These are phyloP conservation scores for Polychaeton citri DNA, from an alignment of 2,329 filamentous ascomycete species.

Conservation along the genomic window DNA sequence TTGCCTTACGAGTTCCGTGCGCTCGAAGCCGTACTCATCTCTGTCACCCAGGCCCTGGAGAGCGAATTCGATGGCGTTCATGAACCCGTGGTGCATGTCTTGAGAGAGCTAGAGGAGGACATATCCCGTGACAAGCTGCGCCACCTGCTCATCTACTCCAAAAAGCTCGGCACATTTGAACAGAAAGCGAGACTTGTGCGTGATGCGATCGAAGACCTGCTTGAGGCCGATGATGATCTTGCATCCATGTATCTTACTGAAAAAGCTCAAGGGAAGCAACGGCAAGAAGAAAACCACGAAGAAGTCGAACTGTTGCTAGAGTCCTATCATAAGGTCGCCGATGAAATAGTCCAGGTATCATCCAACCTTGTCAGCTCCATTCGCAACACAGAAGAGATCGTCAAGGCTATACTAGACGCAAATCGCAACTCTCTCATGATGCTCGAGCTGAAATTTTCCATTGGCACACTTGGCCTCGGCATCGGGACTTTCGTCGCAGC, in stretches of 20 bases:
- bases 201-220: conserved; percentile 85
- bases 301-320: conserved; percentile 95
- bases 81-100: conserved; percentile 77
- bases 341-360: conserved; percentile 93
- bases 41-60: conserved; percentile 81
- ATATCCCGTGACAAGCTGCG: conserved; percentile 91
- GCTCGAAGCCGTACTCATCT: conserved; percentile 86
- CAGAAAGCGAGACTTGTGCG: conserved; percentile 90
- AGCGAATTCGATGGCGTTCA: conserved; percentile 89
- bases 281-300: conserved; percentile 77
- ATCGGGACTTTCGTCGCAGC: conserved; percentile 91
- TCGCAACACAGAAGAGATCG: conserved; percentile 94
- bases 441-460: conserved; percentile 88
- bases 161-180: conserved; percentile 92
- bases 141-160: conserved; percentile 82
- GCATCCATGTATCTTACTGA: conserved; percentile 92
- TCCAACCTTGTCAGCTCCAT: conserved; percentile 89
- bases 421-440: conserved; percentile 98
- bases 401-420: conserved; percentile 91
- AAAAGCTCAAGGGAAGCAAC: conserved; percentile 58
- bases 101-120: conserved; percentile 86
- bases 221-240: conserved; percentile 92
- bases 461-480: conserved; percentile 85
- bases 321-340: conserved; percentile 93
- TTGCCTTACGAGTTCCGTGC: conserved; percentile 94